These are phyloP conservation scores for Tothia fuscella DNA, from an alignment of 2,329 filamentous ascomycete genomes.

Conservation along the genomic window DNA sequence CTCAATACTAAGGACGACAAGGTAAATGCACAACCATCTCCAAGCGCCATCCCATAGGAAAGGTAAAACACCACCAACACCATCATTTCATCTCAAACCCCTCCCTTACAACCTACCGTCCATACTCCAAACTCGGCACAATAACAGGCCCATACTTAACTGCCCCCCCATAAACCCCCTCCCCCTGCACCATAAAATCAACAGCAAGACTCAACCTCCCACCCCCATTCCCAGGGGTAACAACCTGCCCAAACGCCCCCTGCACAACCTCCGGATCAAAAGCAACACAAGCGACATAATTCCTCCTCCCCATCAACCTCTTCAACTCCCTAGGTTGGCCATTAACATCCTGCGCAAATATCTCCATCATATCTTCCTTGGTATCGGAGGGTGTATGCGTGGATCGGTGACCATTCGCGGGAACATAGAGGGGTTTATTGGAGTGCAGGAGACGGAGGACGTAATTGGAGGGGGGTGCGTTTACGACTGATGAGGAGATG, in stretches of 20 bases:
- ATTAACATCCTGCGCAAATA: constrained; percentile 87
- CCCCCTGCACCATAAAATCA: constrained; percentile 94
- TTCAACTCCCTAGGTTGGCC: constrained; percentile 74
- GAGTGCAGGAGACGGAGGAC: constrained; percentile 92
- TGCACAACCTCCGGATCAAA: constrained; percentile 76
- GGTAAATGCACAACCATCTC: too few relatives aligned
- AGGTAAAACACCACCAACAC: constrained; percentile 1
- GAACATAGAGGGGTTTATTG: constrained; percentile 84
- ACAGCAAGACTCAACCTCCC: constrained; percentile 69
- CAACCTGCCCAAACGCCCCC: constrained; percentile 27
- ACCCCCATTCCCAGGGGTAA: constrained; percentile 26
- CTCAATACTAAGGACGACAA: too few relatives aligned
- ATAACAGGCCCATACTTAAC: constrained; percentile 97
- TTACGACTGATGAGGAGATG: constrained; percentile 85
- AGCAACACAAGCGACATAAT: constrained; percentile 87
- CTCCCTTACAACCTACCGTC: constrained; percentile 21
- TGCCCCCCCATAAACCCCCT: constrained; percentile 65
- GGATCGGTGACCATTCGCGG: constrained; percentile 66
- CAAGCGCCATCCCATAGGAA: too few relatives aligned
- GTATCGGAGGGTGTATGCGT: constrained; percentile 70
- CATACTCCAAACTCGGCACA: constrained; percentile 56
- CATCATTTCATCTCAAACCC: neutral
- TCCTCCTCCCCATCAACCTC: constrained; percentile 84
- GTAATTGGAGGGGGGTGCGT: constrained; percentile 72
- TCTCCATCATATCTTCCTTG: constrained; percentile 99